A percentile compares a stretch with the other conserved stretches of the same genome.
Conservation (phyloP, 495 filamentous ascomycete genomes). For the Emericellopsis terricola region DNA sequence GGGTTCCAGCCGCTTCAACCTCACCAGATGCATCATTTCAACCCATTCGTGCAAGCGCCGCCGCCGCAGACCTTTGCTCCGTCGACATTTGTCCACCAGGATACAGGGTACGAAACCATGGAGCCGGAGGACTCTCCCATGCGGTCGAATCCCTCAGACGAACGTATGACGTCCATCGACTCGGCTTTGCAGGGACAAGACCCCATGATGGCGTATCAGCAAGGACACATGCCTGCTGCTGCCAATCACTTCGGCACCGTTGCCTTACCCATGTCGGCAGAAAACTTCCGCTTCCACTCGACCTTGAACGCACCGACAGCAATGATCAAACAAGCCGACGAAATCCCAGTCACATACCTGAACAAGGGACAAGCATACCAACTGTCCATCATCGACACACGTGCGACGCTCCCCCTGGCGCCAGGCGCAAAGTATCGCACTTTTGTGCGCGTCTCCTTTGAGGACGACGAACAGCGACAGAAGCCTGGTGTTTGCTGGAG, state of each 20-base stretch:
- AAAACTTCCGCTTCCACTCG: slow-evolving; percentile 78
- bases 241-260: slow-evolving; percentile 19
- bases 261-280: slow-evolving; percentile 21
- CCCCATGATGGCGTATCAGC: slow-evolving; percentile 15
- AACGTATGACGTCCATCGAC: slow-evolving; percentile 29
- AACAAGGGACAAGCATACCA: slow-evolving; percentile 94
- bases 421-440: slow-evolving; percentile 56
- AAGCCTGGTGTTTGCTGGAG: slow-evolving; percentile 80
- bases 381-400: slow-evolving; percentile 59
- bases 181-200: slow-evolving; percentile 29
- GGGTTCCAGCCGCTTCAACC: slow-evolving; percentile 38
- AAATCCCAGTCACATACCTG: slow-evolving; percentile 88
- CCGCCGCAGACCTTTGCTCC: slow-evolving; percentile 52
- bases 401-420: slow-evolving; percentile 15
- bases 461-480: slow-evolving; percentile 75
- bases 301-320: slow-evolving; percentile 87
- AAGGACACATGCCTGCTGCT: slow-evolving; percentile 16
- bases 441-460: slow-evolving; percentile 79
- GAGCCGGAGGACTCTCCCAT: slow-evolving; percentile 52
- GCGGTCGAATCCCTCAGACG: slow-evolving; percentile 24
- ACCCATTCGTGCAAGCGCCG: slow-evolving; percentile 49
- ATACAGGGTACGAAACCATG: slow-evolving; percentile 61
- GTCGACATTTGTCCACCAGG: slow-evolving; percentile 58
- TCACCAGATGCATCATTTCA: slow-evolving; percentile 53
- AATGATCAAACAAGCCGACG: slow-evolving; percentile 77